A percentile compares a stretch with the other conserved stretches of the same genome.
These are phyloP conservation scores for Metschnikowia lachancei DNA, from an alignment of 805 yeast species.

Conservation along the genomic window DNA sequence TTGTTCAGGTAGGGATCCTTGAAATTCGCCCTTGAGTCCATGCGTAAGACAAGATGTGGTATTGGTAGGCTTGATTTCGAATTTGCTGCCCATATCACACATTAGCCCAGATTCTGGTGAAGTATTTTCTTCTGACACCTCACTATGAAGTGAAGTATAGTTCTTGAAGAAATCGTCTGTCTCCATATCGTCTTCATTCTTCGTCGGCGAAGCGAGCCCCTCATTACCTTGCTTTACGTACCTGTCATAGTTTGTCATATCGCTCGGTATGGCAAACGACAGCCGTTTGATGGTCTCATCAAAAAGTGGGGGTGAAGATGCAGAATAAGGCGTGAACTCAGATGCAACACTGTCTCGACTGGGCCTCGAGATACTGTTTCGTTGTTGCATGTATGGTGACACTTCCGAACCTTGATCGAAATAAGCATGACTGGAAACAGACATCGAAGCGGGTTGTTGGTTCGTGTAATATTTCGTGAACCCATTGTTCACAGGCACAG, in stretches of 20 bases:
- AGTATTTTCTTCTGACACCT: slow-evolving; percentile 15
- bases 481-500: slow-evolving; percentile 8
- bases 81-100: slow-evolving; percentile 14
- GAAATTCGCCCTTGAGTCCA: slow-evolving; percentile 17
- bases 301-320: slow-evolving; percentile 16
- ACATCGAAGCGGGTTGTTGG: slow-evolving; percentile 3
- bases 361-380: slow-evolving; percentile 11
- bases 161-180: slow-evolving; percentile 25
- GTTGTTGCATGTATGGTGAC: slow-evolving; percentile 5
- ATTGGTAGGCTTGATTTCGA: slow-evolving; percentile 16
- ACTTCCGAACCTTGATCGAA: slow-evolving; percentile 9
- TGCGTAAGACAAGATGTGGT: slow-evolving; percentile 19
- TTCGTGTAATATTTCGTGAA: slow-evolving; percentile 1
- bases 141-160: slow-evolving; percentile 23
- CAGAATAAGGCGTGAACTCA: slow-evolving; percentile 12
- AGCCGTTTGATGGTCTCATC: slow-evolving; percentile 6
- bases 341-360: slow-evolving; percentile 10
- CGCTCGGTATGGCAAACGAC: slow-evolving; percentile 17
- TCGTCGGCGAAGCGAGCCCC: slow-evolving; percentile 13
- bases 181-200: slow-evolving; percentile 19
- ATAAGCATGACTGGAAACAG: slow-evolving; percentile 2
- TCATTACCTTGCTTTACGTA: slow-evolving; percentile 4
- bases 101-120: slow-evolving; percentile 13
- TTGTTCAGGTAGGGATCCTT: not conserved
- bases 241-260: slow-evolving; percentile 5